Conservation (phyloP, 2,329 filamentous ascomycete species). For the Xylariomycetidae sp. region DNA sequence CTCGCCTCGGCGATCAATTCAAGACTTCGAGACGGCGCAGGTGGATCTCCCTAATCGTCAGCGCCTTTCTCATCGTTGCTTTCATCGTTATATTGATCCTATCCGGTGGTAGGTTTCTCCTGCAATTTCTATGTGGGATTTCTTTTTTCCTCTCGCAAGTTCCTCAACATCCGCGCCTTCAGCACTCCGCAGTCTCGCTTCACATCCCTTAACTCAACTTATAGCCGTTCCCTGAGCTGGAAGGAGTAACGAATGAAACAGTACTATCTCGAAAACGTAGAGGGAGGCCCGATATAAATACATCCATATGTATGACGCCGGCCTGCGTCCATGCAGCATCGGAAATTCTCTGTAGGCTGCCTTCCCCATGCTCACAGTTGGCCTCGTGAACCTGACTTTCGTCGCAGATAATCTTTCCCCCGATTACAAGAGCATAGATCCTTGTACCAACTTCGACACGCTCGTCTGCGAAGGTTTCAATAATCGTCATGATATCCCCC, state of each 20-base stretch:
- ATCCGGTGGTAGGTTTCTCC: conserved; percentile 22
- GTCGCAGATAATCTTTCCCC: conserved; percentile 50
- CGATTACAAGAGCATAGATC: conserved; percentile 58
- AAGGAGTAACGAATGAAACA: no score
- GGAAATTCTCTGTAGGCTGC: conserved; percentile 44
- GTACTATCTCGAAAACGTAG: conserved; percentile 13
- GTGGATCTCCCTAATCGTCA: conserved; percentile 25
- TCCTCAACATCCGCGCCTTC: no score
- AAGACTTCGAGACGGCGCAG: conserved; percentile 23
- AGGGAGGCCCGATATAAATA: conserved; percentile 17
- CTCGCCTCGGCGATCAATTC: conserved; percentile 11
- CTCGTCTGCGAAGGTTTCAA: conserved; percentile 65
- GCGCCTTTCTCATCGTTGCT: conserved; percentile 21
- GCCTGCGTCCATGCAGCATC: conserved; percentile 61
- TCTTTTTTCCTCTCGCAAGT: no score
- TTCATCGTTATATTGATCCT: conserved; percentile 26
- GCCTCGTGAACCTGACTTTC: neutral
- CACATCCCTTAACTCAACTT: no score
- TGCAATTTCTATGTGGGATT: no score
- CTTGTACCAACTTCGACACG: conserved; percentile 65
- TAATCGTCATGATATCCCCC: conserved; percentile 57
- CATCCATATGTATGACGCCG: conserved; percentile 48
- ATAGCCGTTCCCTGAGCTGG: no score
- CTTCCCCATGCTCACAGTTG: neutral
- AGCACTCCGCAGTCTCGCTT: no score